phyloP scores from a whole-genome alignment of 306 rosid genomes.

The Elaeagnus macrophylla region DNA sequence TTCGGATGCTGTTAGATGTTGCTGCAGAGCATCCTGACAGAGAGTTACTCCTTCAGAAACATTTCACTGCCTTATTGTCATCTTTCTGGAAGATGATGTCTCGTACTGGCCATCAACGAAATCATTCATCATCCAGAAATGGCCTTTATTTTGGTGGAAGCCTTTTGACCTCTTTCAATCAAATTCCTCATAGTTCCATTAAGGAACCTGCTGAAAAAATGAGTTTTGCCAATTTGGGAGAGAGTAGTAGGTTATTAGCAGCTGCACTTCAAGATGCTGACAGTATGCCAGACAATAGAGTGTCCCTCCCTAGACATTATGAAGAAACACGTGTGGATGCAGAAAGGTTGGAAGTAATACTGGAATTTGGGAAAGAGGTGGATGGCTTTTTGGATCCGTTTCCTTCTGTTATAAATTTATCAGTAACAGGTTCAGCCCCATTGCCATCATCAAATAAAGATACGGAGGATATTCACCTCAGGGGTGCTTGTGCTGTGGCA shows the following conservation, averaged over 20 bases:
- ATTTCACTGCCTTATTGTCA: conserved; percentile 75
- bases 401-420: conserved; percentile 56
- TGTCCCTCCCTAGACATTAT: conserved; percentile 27
- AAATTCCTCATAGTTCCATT: conserved; percentile 35
- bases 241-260: conserved; percentile 50
- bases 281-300: conserved; percentile 35
- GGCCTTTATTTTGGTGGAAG: conserved; percentile 50
- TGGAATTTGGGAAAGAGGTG: conserved; percentile 47
- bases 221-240: conserved; percentile 36
- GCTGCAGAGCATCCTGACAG: conserved; percentile 75
- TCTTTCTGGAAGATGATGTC: conserved; percentile 58
- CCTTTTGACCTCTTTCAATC: conserved; percentile 37
- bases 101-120: conserved; percentile 31
- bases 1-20: conserved; percentile 59
- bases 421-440: conserved; percentile 42
- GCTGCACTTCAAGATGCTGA: conserved; percentile 56
- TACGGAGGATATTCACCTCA: conserved; percentile 35
- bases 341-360: conserved; percentile 49
- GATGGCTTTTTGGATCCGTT: conserved; percentile 34
- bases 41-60: conserved; percentile 81
- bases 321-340: conserved; percentile 23
- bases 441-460: conserved; percentile 23
- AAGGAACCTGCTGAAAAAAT: conserved; percentile 49
- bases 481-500: conserved; percentile 31
- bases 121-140: conserved; percentile 32